Conservation (phyloP, 441 rosid genomes). For the Pelargonium myrrhifolium region DNA sequence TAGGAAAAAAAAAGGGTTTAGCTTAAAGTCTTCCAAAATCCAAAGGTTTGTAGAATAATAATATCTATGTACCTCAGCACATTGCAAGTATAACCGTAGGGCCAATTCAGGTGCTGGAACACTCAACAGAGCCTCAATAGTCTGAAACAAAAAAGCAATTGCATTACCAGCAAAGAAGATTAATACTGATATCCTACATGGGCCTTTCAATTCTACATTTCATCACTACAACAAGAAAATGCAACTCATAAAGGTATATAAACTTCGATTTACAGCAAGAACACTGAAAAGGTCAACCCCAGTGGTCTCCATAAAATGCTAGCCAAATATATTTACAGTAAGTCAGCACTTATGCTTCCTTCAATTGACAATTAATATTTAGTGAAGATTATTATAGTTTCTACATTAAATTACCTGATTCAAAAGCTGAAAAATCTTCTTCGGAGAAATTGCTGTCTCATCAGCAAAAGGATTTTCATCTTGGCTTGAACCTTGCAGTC, state of each 20-base stretch:
- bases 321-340: neutral
- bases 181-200: neutral
- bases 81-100: slow-evolving; percentile 72
- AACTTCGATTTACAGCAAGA: neutral
- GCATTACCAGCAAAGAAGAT: slow-evolving; percentile 1
- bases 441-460: slow-evolving; percentile 63
- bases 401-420: slow-evolving; percentile 47
- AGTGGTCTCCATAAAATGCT: slow-evolving; percentile 11
- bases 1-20: slow-evolving; percentile 5
- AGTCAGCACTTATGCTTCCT: neutral
- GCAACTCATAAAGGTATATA: neutral
- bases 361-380: neutral
- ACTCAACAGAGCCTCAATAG: slow-evolving; percentile 63
- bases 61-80: slow-evolving; percentile 74
- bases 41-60: slow-evolving; percentile 4
- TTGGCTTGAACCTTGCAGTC: slow-evolving; percentile 48
- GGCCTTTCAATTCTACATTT: neutral
- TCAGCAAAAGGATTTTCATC: slow-evolving; percentile 97
- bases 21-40: slow-evolving; percentile 18
- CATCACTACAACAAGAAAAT: neutral
- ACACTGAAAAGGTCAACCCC: neutral
- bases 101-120: slow-evolving; percentile 91
- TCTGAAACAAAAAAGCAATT: slow-evolving; percentile 35
- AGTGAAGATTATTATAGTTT: neutral
- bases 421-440: slow-evolving; percentile 77